phyloP scores from a whole-genome alignment of 768 basidiomycete genomes.

The Naganishia vaughanmartiniae region DNA sequence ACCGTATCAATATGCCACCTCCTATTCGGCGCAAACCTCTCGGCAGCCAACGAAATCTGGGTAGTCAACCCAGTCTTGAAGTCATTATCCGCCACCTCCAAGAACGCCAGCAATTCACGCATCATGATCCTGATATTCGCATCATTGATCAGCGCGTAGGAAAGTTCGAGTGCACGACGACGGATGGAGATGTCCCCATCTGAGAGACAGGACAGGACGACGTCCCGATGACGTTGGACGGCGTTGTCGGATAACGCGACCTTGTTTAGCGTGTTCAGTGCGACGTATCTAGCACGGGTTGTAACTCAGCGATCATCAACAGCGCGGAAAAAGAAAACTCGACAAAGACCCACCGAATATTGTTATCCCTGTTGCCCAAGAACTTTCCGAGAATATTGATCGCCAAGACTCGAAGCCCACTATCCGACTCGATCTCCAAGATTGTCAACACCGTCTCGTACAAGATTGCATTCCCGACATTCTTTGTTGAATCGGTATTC shows the following conservation, averaged over 20 bases:
- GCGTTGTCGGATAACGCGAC: constrained; percentile 97
- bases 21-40: constrained; percentile 94
- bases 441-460: constrained; percentile 97
- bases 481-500: constrained; percentile 95
- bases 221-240: constrained; percentile 95
- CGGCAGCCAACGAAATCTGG: constrained; percentile 91
- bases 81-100: constrained; percentile 97
- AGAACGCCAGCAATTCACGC: constrained; percentile 87
- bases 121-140: constrained; percentile 87
- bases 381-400: constrained; percentile 99
- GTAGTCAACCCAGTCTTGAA: constrained; percentile 98
- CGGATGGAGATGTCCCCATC: constrained; percentile 99
- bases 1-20: constrained; percentile 99
- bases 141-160: constrained; percentile 95
- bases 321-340: background rate
- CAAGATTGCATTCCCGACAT: constrained; percentile 94
- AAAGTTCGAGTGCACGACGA: constrained; percentile 90
- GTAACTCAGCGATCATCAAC: background rate
- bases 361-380: constrained; percentile 94
- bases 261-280: constrained; percentile 95
- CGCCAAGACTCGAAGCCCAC: constrained; percentile 93
- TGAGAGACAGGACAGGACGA: constrained; percentile 97
- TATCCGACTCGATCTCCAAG: constrained; percentile 94
- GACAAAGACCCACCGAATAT: constrained; percentile 71
- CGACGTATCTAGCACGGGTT: constrained; percentile 71